phyloP scores from a whole-genome alignment of 306 rosid genomes.

The Vicia villosa region DNA sequence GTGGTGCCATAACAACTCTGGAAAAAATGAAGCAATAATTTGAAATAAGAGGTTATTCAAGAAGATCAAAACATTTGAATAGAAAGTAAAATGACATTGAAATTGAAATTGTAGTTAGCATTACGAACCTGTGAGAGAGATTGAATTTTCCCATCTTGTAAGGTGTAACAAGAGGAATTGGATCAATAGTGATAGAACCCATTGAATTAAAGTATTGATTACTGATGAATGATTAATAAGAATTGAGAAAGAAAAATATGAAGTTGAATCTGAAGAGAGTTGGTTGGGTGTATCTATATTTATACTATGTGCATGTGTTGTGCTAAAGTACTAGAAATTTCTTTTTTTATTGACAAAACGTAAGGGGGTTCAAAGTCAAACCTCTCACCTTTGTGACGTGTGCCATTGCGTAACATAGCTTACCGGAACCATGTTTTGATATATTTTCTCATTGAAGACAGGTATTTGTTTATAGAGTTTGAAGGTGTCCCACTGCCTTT shows the following conservation, averaged over 20 bases:
- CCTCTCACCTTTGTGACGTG: neutral
- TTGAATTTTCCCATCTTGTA: neutral
- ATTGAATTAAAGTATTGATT: neutral
- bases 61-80: neutral
- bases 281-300: neutral
- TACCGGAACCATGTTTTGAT: no score
- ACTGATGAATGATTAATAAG: neutral
- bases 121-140: neutral
- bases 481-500: no score
- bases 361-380: no score
- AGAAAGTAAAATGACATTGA: neutral
- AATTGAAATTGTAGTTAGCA: neutral
- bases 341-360: neutral
- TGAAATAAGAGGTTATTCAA: neutral
- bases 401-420: neutral
- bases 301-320: neutral
- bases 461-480: neutral
- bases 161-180: neutral
- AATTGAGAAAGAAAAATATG: neutral
- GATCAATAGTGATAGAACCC: neutral
- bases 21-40: neutral
- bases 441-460: neutral
- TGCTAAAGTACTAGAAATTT: neutral
- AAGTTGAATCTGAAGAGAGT: neutral
- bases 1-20: conserved; percentile 24